Conservation (phyloP, 106 monocot species). For the Dendrobium nobile region DNA sequence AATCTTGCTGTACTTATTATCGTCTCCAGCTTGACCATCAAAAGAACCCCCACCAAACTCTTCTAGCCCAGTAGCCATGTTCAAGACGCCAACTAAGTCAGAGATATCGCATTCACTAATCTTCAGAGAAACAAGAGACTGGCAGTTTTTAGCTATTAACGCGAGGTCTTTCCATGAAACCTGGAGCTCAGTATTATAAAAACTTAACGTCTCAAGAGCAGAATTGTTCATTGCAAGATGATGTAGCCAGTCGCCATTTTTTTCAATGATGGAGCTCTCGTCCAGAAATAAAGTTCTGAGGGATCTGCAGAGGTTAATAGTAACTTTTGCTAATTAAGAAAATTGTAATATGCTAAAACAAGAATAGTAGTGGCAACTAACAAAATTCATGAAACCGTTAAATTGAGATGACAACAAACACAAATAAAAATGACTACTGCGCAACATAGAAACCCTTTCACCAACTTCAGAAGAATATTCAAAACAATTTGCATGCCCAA, state of each 20-base stretch:
- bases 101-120: conserved; percentile 73
- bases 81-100: conserved; percentile 54
- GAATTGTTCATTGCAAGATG: conserved; percentile 43
- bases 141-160: conserved; percentile 68
- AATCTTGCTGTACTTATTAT: conserved; percentile 35
- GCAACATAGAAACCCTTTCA: no score
- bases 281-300: conserved; percentile 73
- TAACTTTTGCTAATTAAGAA: neutral
- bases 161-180: conserved; percentile 48
- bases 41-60: conserved; percentile 92
- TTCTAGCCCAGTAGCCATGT: conserved; percentile 43
- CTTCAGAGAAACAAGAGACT: conserved; percentile 59
- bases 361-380: no score
- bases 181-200: conserved; percentile 74
- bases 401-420: no score
- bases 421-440: no score
- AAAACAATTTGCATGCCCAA: no score
- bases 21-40: conserved; percentile 40
- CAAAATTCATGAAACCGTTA: no score
- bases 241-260: conserved; percentile 54
- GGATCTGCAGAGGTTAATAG: conserved; percentile 26
- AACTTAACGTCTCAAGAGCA: conserved; percentile 68
- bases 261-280: conserved; percentile 57
- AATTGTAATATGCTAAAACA: no score
- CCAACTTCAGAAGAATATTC: no score